Evolutionary conservation across 805 yeast species (phyloP).

Genomic region (Saccharomyces cerevisiae): DNA sequence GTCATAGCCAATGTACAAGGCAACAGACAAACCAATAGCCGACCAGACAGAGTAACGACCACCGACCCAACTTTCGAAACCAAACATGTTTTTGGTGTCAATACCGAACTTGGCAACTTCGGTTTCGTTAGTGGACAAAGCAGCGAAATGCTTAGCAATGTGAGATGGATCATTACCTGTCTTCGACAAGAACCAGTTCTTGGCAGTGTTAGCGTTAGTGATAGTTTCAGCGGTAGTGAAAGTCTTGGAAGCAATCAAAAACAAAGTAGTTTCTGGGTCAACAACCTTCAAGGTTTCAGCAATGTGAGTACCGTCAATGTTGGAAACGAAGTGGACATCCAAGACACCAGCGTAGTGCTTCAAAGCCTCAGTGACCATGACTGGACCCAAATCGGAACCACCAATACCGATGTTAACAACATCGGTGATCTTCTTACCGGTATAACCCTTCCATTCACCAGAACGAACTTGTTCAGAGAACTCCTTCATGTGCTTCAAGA

Average conservation of each 20-base stretch:
- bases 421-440: slow-evolving; percentile 89
- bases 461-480: slow-evolving; percentile 84
- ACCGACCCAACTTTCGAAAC: slow-evolving; percentile 98
- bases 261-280: slow-evolving; percentile 86
- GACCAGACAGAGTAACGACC: slow-evolving; percentile 99
- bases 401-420: slow-evolving; percentile 98
- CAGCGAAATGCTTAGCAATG: slow-evolving; percentile 96
- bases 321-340: slow-evolving; percentile 86
- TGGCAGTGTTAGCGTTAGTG: slow-evolving; percentile 94
- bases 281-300: slow-evolving; percentile 77
- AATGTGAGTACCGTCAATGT: slow-evolving; percentile 96
- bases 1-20: slow-evolving; percentile 90
- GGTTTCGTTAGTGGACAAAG: slow-evolving; percentile 83
- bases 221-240: slow-evolving; percentile 98
- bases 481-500: slow-evolving; percentile 92
- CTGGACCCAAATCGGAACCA: slow-evolving; percentile 98
- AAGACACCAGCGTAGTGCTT: slow-evolving; percentile 78
- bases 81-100: slow-evolving; percentile 97
- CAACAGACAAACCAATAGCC: slow-evolving; percentile 93
- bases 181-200: slow-evolving; percentile 78
- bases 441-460: slow-evolving; percentile 94
- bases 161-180: slow-evolving; percentile 51
- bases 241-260: slow-evolving; percentile 91
- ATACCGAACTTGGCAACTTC: slow-evolving; percentile 95
- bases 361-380: slow-evolving; percentile 97